A percentile compares a stretch with the other conserved stretches of the same genome.
These are phyloP conservation scores for Nothopassalora personata DNA, from an alignment of 2,329 filamentous ascomycete genomes.

Conservation along the genomic window DNA sequence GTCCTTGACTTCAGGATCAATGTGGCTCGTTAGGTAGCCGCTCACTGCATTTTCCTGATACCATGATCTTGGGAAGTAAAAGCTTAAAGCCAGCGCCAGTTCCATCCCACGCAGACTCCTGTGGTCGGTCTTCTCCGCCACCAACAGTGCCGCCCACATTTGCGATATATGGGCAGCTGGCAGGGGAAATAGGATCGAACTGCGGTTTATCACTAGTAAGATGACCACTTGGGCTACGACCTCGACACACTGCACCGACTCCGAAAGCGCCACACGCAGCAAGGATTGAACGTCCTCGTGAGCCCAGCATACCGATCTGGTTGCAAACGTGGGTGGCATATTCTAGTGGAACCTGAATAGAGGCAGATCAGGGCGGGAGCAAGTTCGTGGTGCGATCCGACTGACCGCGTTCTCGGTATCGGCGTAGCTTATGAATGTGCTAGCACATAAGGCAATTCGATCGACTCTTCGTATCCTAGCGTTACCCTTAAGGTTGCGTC, in stretches of 20 bases:
- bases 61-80: conserved; percentile 38
- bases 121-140: conserved; percentile 27
- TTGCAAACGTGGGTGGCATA: conserved; percentile 61
- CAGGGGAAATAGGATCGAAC: conserved; percentile 41
- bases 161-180: conserved; percentile 43
- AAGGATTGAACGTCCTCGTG: conserved; percentile 57
- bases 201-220: conserved; percentile 25
- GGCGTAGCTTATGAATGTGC: conserved; percentile 59
- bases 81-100: conserved; percentile 41
- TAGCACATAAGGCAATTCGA: conserved; percentile 56
- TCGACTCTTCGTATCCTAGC: no score
- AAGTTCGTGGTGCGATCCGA: conserved; percentile 29
- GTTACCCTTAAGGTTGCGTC: no score
- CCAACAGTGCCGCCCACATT: conserved; percentile 39
- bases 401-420: conserved; percentile 54
- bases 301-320: conserved; percentile 58
- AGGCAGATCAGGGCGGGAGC: neutral
- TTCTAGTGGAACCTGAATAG: conserved; percentile 26
- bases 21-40: conserved; percentile 16
- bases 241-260: conserved; percentile 44
- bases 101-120: conserved; percentile 31
- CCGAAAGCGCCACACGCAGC: conserved; percentile 58
- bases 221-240: conserved; percentile 39
- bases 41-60: conserved; percentile 40
- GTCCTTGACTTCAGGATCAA: conserved; percentile 13